These are phyloP conservation scores for Triticum timopheevii DNA, from an alignment of 176 grass and related monocot species.

Conservation along the genomic window DNA sequence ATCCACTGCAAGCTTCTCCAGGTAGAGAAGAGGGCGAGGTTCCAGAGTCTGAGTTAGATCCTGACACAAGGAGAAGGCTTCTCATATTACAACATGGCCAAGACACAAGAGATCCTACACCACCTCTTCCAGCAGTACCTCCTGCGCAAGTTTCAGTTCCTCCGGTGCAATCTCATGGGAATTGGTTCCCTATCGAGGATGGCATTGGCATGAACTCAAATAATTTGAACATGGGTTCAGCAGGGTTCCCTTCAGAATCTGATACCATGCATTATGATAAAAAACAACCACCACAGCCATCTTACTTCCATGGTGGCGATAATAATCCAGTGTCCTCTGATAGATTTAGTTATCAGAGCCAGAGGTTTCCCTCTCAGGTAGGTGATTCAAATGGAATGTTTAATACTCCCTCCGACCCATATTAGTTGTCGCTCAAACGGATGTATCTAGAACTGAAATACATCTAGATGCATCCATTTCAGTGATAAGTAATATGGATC, in stretches of 20 bases:
- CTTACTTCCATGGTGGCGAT: constrained; percentile 57
- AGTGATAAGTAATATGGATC: too few relatives aligned
- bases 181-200: constrained; percentile 68
- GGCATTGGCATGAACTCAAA: constrained; percentile 51
- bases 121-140: constrained; percentile 55
- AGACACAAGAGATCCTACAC: constrained; percentile 77
- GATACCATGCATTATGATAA: constrained; percentile 52
- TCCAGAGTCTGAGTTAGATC: constrained; percentile 95
- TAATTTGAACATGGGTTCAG: constrained; percentile 46
- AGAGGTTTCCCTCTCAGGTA: constrained; percentile 80
- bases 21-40: constrained; percentile 98
- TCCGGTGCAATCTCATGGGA: constrained; percentile 64
- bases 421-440: too few relatives aligned
- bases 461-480: too few relatives aligned
- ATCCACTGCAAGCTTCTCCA: constrained; percentile 79
- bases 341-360: constrained; percentile 60
- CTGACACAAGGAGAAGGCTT: constrained; percentile 95
- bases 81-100: constrained; percentile 98
- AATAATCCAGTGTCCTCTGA: constrained; percentile 60
- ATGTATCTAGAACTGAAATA: too few relatives aligned
- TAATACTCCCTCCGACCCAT: neutral
- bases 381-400: constrained; percentile 6
- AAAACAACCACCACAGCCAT: constrained; percentile 50
- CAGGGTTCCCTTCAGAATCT: constrained; percentile 56
- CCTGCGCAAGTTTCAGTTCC: constrained; percentile 56